phyloP scores from a whole-genome alignment of 2,329 filamentous ascomycete genomes.

The Beauveria bassiana region DNA sequence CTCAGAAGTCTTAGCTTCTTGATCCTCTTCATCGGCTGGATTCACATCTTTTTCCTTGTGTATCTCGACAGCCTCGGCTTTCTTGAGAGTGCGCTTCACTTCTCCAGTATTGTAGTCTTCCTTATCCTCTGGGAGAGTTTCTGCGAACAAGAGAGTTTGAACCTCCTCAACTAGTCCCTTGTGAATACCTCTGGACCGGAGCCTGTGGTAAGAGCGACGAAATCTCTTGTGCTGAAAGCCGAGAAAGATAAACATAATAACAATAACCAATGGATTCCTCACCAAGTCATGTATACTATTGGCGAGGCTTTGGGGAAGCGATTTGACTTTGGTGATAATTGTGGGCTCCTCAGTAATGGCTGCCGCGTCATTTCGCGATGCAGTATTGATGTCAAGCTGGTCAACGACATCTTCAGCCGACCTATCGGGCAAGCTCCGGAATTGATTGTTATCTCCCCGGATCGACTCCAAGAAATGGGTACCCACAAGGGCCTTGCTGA shows the following conservation, averaged over 20 bases:
- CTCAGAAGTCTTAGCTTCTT: neutral
- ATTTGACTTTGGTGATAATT: slow-evolving; percentile 43
- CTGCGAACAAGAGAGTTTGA: slow-evolving; percentile 3
- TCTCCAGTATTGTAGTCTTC: neutral
- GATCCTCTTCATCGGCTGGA: neutral
- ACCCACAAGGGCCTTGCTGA: slow-evolving; percentile 59
- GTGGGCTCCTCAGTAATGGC: slow-evolving; percentile 28
- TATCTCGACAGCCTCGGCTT: neutral
- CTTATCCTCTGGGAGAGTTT: slow-evolving; percentile 4
- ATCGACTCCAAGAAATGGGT: slow-evolving; percentile 54
- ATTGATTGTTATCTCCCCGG: slow-evolving; percentile 23
- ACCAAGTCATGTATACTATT: slow-evolving; percentile 47
- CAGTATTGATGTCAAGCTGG: slow-evolving; percentile 22
- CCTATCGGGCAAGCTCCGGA: slow-evolving; percentile 30
- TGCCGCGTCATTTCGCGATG: slow-evolving; percentile 14
- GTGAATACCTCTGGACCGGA: slow-evolving; percentile 22
- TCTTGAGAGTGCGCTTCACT: neutral
- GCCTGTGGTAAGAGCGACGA: slow-evolving; percentile 30
- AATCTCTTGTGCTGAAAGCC: slow-evolving; percentile 40
- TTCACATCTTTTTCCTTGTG: neutral
- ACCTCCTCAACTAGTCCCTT: slow-evolving; percentile 15
- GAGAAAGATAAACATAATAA: slow-evolving; percentile 35
- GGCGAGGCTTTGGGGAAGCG: slow-evolving; percentile 41
- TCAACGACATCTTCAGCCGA: slow-evolving; percentile 21
- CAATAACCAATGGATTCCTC: slow-evolving; percentile 44